Conservation (phyloP, 164 flowering plant genomes). For the Kalanchoe fedtschenkoi region DNA sequence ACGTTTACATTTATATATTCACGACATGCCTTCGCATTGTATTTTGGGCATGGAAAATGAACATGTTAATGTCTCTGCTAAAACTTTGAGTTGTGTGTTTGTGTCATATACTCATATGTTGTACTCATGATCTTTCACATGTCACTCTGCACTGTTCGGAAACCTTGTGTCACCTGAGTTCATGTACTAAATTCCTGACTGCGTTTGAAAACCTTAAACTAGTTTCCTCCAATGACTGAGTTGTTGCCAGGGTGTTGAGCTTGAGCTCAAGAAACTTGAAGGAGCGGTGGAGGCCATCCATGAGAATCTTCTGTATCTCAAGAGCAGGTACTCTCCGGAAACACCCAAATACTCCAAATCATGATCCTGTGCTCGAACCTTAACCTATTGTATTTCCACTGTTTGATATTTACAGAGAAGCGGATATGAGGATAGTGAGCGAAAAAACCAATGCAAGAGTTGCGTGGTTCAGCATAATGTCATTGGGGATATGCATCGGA, state of each 20-base stretch:
- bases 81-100: too few species aligned
- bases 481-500: slow-evolving; percentile 69
- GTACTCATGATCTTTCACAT: too few species aligned
- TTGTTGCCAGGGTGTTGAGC: slow-evolving; percentile 30
- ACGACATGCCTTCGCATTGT: too few species aligned
- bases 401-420: slow-evolving; percentile 24
- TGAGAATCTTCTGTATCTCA: slow-evolving; percentile 64
- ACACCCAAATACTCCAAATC: not conserved
- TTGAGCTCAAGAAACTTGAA: slow-evolving; percentile 34
- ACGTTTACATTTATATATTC: too few species aligned
- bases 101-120: too few species aligned
- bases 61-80: too few species aligned
- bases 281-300: slow-evolving; percentile 76
- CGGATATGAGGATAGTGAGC: slow-evolving; percentile 73
- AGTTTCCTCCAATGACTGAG: not conserved
- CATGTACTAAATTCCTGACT: not conserved
- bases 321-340: slow-evolving; percentile 34
- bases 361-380: not conserved
- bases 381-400: not conserved
- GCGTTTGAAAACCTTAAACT: not conserved
- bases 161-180: not conserved
- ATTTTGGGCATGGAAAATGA: too few species aligned
- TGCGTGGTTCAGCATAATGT: slow-evolving; percentile 72
- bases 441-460: slow-evolving; percentile 72
- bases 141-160: not conserved